Evolutionary conservation across 2,329 filamentous ascomycete species (phyloP).

Genomic region (Byssothecium circinans): DNA sequence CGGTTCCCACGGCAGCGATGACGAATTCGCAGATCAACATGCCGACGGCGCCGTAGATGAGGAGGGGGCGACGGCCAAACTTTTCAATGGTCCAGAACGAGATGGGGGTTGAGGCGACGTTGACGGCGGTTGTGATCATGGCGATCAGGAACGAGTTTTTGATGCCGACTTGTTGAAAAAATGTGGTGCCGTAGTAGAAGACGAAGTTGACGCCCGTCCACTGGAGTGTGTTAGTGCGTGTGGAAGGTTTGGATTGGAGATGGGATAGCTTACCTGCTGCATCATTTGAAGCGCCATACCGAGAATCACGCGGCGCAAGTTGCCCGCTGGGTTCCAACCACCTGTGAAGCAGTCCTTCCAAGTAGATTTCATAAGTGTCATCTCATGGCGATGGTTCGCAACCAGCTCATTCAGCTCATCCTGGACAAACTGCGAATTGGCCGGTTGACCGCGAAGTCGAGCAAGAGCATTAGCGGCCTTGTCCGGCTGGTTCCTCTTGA

Average conservation of each 20-base stretch:
- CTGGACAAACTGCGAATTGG: constrained; percentile 73
- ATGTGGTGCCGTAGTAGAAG: constrained; percentile 67
- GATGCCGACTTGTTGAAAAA: constrained; percentile 79
- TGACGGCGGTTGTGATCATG: constrained; percentile 84
- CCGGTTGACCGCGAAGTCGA: constrained; percentile 72
- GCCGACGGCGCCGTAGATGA: constrained; percentile 75
- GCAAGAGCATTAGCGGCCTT: constrained; percentile 64
- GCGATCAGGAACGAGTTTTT: constrained; percentile 78
- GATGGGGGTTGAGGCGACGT: constrained; percentile 80
- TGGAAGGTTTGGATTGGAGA: neutral
- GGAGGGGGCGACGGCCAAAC: constrained; percentile 76
- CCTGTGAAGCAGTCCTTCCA: constrained; percentile 70
- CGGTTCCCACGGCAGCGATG: constrained; percentile 67
- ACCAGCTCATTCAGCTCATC: constrained; percentile 81
- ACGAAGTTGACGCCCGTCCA: constrained; percentile 6
- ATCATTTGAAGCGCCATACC: constrained; percentile 55
- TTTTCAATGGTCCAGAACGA: constrained; percentile 86
- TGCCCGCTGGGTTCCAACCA: constrained; percentile 55
- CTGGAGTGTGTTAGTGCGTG: neutral
- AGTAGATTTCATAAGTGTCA: constrained; percentile 54
- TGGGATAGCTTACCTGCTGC: constrained; percentile 43
- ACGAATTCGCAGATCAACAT: constrained; percentile 89
- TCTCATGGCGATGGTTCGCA: constrained; percentile 86
- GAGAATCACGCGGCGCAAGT: constrained; percentile 52
- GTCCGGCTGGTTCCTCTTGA: constrained; percentile 73